Conservation (phyloP, 192 early-diverging fungal species). For the Fimicolochytrium jonesii region DNA sequence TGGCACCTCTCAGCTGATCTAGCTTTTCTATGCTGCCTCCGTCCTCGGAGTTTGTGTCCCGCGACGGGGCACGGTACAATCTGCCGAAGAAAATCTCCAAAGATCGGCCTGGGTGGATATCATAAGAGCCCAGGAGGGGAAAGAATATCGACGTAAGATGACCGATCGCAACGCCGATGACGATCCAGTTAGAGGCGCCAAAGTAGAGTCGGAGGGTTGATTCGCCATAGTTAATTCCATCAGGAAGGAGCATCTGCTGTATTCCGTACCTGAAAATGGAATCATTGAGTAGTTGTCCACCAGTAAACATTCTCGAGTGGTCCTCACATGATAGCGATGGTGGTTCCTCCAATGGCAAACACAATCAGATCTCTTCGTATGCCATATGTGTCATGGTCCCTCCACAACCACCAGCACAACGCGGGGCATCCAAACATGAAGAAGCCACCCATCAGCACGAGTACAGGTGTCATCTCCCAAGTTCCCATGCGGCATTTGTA, state of each 20-base stretch:
- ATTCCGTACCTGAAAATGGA: constrained; percentile 3
- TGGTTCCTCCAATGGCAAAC: constrained; percentile 6
- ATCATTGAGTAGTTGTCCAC: background rate
- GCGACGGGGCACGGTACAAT: constrained; percentile 10
- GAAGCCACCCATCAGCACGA: constrained; percentile 5
- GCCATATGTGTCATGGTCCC: constrained; percentile 29
- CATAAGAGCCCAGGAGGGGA: constrained; percentile 17
- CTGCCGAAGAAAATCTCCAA: background rate
- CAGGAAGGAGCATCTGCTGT: constrained; percentile 13
- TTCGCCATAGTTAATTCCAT: constrained; percentile 15
- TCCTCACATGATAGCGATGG: constrained; percentile 20
- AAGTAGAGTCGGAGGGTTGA: constrained; percentile 18
- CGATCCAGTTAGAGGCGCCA: constrained; percentile 22
- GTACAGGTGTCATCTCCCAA: constrained; percentile 21
- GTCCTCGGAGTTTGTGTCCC: constrained; percentile 2
- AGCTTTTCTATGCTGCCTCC: constrained; percentile 7
- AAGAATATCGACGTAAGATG: constrained; percentile 22
- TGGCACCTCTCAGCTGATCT: background rate
- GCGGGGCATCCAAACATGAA: constrained; percentile 17
- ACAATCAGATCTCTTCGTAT: constrained; percentile 22
- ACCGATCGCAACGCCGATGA: constrained; percentile 16
- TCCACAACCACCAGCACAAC: constrained; percentile 22
- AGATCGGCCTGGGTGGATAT: background rate
- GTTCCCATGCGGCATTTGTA: constrained; percentile 11
- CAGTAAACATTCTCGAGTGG: background rate